phyloP scores from a whole-genome alignment of 2,329 filamentous ascomycete species.

The Magnaporthiopsis incrustans region DNA sequence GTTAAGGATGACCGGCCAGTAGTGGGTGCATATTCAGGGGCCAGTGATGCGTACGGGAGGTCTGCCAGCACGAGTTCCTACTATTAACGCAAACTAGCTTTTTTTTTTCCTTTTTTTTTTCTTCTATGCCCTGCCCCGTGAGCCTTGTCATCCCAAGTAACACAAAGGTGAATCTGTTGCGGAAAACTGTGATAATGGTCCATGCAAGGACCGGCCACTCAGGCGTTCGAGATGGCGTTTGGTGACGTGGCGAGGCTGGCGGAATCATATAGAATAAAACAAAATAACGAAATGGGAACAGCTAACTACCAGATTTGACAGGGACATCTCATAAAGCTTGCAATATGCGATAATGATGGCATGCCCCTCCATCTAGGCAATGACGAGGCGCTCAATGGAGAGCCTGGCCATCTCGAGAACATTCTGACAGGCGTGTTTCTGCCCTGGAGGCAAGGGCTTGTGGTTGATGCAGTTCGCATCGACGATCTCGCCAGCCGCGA shows the following conservation, averaged over 20 bases:
- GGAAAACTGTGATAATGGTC: no score
- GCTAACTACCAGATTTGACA: no score
- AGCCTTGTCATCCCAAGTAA: no score
- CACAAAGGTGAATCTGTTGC: neutral
- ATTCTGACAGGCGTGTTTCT: constrained; percentile 37
- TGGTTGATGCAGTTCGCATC: constrained; percentile 16
- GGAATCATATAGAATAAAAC: no score
- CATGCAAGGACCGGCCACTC: no score
- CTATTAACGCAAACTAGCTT: neutral
- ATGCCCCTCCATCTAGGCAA: constrained; percentile 20
- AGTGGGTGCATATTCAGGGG: constrained; percentile 9
- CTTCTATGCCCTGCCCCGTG: no score
- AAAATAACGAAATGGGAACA: no score
- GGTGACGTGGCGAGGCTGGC: no score
- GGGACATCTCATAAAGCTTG: no score
- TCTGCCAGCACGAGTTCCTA: constrained; percentile 8
- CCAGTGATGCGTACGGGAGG: constrained; percentile 7
- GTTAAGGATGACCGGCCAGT: constrained; percentile 3
- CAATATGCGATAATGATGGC: no score
- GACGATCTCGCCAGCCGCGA: constrained; percentile 27
- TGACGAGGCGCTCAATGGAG: constrained; percentile 46
- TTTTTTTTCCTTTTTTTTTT: no score
- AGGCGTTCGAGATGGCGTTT: no score
- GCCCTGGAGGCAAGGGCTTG: constrained; percentile 24
- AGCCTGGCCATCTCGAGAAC: constrained; percentile 46